These are phyloP conservation scores for Xylaria hypoxylon DNA, from an alignment of 2,329 filamentous ascomycete genomes.

Conservation along the genomic window DNA sequence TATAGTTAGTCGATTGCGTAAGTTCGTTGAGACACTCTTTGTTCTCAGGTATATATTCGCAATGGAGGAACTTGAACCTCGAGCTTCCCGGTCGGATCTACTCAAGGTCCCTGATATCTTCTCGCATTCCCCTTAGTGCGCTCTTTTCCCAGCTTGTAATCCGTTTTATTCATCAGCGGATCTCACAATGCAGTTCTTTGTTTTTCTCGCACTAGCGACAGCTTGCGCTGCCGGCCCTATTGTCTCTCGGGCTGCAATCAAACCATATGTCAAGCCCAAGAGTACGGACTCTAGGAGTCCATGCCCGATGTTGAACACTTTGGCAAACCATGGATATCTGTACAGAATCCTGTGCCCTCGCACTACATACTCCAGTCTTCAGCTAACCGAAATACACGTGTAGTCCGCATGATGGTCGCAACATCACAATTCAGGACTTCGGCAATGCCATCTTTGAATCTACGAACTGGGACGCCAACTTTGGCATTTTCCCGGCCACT, in stretches of 20 bases:
- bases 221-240: constrained; percentile 33
- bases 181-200: constrained; percentile 35
- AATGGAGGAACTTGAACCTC: constrained; percentile 3
- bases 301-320: constrained; percentile 43
- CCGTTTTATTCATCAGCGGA: not conserved
- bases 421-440: constrained; percentile 35
- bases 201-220: constrained; percentile 31
- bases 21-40: not conserved
- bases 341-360: constrained; percentile 16
- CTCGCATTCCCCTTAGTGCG: not conserved
- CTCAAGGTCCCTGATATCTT: not conserved
- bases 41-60: constrained; percentile 25
- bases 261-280: constrained; percentile 37
- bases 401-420: constrained; percentile 38
- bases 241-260: constrained; percentile 23
- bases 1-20: not conserved
- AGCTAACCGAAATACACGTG: constrained; percentile 9
- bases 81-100: not conserved
- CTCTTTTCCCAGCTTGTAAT: not conserved
- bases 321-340: constrained; percentile 45
- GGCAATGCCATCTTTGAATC: constrained; percentile 34
- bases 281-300: constrained; percentile 40
- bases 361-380: not conserved
- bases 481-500: constrained; percentile 30
- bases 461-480: constrained; percentile 37